Conservation (phyloP, 176 grass and related monocot genomes). For the Zizania latifolia region DNA sequence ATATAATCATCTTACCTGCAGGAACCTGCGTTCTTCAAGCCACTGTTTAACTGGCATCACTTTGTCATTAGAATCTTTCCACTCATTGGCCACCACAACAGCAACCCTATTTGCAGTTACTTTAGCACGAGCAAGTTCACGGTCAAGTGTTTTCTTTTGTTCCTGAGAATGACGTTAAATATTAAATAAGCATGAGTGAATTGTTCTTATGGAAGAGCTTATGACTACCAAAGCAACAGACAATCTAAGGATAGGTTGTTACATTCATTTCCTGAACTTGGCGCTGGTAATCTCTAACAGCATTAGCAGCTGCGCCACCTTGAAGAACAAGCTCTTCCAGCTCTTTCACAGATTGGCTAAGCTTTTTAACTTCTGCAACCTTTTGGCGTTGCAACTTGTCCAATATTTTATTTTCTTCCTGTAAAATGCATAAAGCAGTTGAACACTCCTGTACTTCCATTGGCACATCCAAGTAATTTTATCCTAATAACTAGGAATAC, state of each 20-base stretch:
- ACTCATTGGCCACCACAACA: conserved; percentile 94
- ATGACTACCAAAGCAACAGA: not conserved
- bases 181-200: conserved; percentile 28
- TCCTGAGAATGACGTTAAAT: conserved; percentile 50
- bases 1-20: conserved; percentile 61
- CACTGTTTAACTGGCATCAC: conserved; percentile 99
- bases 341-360: conserved; percentile 88
- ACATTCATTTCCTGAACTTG: conserved; percentile 99
- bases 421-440: conserved; percentile 26
- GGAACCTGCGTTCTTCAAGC: conserved; percentile 94
- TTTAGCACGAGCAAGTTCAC: conserved; percentile 94
- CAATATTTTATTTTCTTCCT: conserved; percentile 99
- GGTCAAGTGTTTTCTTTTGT: conserved; percentile 91
- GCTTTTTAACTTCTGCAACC: conserved; percentile 93
- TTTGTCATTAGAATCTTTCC: conserved; percentile 99
- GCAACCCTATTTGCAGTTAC: conserved; percentile 94
- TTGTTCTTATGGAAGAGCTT: not conserved
- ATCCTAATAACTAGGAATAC: conserved; percentile 10
- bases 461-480: conserved; percentile 3
- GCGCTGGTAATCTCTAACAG: conserved; percentile 92
- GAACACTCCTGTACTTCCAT: not conserved
- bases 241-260: conserved; percentile 24
- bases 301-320: conserved; percentile 89
- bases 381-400: conserved; percentile 98
- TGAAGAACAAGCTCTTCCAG: conserved; percentile 84